Evolutionary conservation across 78 protist genomes (phyloP), one percentile per base, ranked within the genome.

Genomic region (Planoprotostelium fungivorum): DNA sequence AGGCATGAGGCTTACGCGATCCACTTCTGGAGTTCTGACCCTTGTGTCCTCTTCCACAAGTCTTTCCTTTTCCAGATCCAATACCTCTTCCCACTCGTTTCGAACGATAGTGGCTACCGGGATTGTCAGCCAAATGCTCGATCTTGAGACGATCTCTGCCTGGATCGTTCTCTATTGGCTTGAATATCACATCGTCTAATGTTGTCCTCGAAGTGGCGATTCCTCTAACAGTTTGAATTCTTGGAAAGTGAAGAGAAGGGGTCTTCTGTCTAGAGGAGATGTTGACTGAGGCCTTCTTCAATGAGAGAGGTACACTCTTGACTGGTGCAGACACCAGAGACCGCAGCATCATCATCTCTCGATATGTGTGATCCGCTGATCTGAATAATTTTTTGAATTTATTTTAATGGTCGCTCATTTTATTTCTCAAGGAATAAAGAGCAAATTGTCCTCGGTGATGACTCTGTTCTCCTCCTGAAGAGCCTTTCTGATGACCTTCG

Each of bases 21-120:
- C 96, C 95, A 1, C 92, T 91, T 84, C 95, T 88, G 89, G 95
- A 90, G 39, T 91, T 95, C 92, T 95, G 97, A 87, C 97, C 97
- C 87, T 91, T 91, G 94, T 93, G 96, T 88, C 97, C 97, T 87
- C 97, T 86, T 29, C 89, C 90, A 28, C 94, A 84, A 1, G 95
- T 93, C 90, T 95, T 95, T 63, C 96, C 97, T 38, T 63, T 89
- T 84, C 96, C 96, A 39, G 95, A 90, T 63, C 97, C 97, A n/a
- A 91, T 89, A 86, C 97, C 97, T 88, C 97, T 90, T 38, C 97
- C 97, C 29, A 95, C 83, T 86, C 95, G 73, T 16, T 51, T 51
- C 5, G 16, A 51, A 25, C 73, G 5, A 51, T 51, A 51, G 73
- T 51, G 73, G 16, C 73, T 51, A 16, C 73, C 73, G 5, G 73